A percentile compares a stretch with the other conserved stretches of the same genome.
Conservation (phyloP, 768 basidiomycete genomes). For the Lactifluus subvellereus region DNA sequence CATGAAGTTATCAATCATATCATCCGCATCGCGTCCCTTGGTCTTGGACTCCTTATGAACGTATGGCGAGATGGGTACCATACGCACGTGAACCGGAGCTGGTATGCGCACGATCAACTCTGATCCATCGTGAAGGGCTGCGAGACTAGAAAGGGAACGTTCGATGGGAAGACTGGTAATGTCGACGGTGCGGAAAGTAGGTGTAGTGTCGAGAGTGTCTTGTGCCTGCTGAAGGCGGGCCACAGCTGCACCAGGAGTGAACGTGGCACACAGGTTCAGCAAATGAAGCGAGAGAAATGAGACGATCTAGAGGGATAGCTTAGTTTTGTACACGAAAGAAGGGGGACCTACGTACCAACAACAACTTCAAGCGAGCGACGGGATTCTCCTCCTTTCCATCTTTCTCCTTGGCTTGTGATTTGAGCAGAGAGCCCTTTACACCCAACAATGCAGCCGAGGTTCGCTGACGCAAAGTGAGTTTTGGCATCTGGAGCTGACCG, state of each 20-base stretch:
- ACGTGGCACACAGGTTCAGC: slow-evolving; percentile 87
- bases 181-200: slow-evolving; percentile 53
- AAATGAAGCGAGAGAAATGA: slow-evolving; percentile 90
- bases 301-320: slow-evolving; percentile 49
- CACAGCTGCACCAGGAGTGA: slow-evolving; percentile 58
- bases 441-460: slow-evolving; percentile 34
- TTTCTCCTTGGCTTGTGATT: slow-evolving; percentile 33
- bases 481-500: slow-evolving; percentile 24
- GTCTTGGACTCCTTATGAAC: slow-evolving; percentile 24
- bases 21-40: slow-evolving; percentile 32
- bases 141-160: slow-evolving; percentile 36
- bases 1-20: slow-evolving; percentile 81
- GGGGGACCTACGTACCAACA: slow-evolving; percentile 51
- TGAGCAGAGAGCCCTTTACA: slow-evolving; percentile 46
- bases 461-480: slow-evolving; percentile 28
- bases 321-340: slow-evolving; percentile 5
- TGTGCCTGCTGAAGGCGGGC: slow-evolving; percentile 41
- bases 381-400: slow-evolving; percentile 63
- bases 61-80: slow-evolving; percentile 31
- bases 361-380: slow-evolving; percentile 79
- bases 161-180: slow-evolving; percentile 57
- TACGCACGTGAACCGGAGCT: slow-evolving; percentile 53
- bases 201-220: slow-evolving; percentile 26
- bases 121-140: slow-evolving; percentile 27
- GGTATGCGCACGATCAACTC: slow-evolving; percentile 56